Percentiles rank a stretch among this genome's conserved stretches.
phyloP scores from a whole-genome alignment of 1,139 yeast genomes.

The Debaryomyces sp. region DNA sequence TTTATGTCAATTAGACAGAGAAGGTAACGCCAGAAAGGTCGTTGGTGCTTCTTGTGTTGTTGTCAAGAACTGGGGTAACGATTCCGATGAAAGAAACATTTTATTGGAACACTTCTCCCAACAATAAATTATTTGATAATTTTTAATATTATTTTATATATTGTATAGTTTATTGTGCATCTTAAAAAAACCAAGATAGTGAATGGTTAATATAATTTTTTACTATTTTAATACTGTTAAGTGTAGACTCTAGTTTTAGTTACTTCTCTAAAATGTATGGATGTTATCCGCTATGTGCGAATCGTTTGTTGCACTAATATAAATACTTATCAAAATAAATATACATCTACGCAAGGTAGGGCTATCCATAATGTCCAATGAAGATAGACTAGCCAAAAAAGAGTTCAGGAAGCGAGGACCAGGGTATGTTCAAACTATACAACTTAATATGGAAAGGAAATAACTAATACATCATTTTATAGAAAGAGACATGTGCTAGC shows the following conservation, averaged over 20 bases:
- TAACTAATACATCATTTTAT: conserved; percentile 14
- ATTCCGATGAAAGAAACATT: conserved; percentile 96
- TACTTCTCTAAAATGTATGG: background rate
- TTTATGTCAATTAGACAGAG: conserved; percentile 99
- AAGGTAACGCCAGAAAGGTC: conserved; percentile 99
- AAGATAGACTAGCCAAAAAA: conserved; percentile 22
- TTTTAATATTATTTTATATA: background rate
- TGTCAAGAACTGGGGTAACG: conserved; percentile 99
- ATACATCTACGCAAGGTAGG: background rate
- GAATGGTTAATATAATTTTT: conserved; percentile 7
- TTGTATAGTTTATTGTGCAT: conserved; percentile 7
- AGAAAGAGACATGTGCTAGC: conserved; percentile 19
- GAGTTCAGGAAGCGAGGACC: conserved; percentile 43
- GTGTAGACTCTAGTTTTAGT: background rate
- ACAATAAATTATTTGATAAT: conserved; percentile 51
- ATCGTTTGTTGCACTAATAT: background rate
- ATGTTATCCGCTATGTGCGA: background rate
- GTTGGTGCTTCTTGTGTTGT: conserved; percentile 99
- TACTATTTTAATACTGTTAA: background rate
- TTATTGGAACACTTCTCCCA: conserved; percentile 96
- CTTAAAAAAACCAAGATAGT: conserved; percentile 1
- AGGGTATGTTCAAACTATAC: conserved; percentile 33
- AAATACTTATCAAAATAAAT: background rate
- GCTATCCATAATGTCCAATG: conserved; percentile 9
- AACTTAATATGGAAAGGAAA: background rate